These are phyloP conservation scores for Arachnopeziza araneosa DNA, from an alignment of 2,329 filamentous ascomycete genomes.

Conservation along the genomic window DNA sequence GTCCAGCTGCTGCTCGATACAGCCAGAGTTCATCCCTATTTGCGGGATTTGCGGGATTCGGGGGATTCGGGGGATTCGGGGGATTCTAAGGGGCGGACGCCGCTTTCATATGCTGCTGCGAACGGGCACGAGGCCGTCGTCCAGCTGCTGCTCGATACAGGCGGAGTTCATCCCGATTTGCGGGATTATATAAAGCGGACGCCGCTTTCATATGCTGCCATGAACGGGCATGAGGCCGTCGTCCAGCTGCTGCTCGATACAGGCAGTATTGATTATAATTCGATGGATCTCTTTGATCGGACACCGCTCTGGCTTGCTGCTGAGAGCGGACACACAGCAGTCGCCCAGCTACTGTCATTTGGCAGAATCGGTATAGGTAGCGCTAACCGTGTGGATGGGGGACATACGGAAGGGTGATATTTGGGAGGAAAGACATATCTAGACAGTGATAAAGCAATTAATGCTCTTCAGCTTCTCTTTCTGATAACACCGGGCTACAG, in stretches of 20 bases:
- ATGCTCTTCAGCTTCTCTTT: too few relatives aligned
- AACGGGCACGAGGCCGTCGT: not conserved
- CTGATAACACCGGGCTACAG: too few relatives aligned
- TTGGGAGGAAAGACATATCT: too few relatives aligned
- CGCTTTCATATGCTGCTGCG: not conserved
- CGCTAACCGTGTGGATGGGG: too few relatives aligned
- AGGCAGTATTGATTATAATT: too few relatives aligned
- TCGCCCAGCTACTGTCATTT: too few relatives aligned
- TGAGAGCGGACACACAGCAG: too few relatives aligned
- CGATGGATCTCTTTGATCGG: too few relatives aligned
- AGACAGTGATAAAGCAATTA: too few relatives aligned
- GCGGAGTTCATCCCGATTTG: slow-evolving; percentile 28
- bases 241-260: not conserved
- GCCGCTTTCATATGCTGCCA: not conserved
- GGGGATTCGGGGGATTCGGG: not conserved
- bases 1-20: not conserved
- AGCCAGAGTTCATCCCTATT: not conserved
- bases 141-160: not conserved
- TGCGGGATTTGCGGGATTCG: not conserved
- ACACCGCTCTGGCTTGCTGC: too few relatives aligned
- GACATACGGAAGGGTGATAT: too few relatives aligned
- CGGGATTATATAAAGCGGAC: not conserved
- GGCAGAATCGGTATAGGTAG: too few relatives aligned
- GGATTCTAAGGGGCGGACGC: not conserved
- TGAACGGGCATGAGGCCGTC: not conserved